Conservation (phyloP, 352 stramenopile genomes). For the Phytopythium boreale region DNA sequence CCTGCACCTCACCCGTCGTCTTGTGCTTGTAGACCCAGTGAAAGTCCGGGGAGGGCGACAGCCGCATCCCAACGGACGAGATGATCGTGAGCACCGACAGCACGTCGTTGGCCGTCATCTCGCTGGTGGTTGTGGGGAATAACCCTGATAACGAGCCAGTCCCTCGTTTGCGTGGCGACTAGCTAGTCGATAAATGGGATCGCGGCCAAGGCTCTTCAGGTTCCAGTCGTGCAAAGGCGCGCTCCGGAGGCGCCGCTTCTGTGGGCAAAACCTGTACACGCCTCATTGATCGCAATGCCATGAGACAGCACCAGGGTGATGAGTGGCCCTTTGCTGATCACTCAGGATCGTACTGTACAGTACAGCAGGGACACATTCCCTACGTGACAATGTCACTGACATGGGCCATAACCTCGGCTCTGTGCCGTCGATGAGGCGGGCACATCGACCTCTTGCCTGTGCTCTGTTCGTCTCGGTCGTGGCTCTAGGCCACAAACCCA, state of each 20-base stretch:
- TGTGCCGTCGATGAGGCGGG: background rate
- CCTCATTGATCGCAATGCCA: background rate
- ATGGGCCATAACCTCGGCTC: too few relatives aligned
- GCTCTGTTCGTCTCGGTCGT: too few relatives aligned
- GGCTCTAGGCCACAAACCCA: background rate
- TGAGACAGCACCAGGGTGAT: background rate
- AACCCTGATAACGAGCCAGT: background rate
- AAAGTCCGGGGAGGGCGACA: conserved; percentile 48
- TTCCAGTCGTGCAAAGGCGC: background rate
- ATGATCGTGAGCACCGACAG: conserved; percentile 53
- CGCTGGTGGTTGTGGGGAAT: background rate
- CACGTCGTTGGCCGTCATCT: conserved; percentile 6
- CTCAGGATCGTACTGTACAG: too few relatives aligned
- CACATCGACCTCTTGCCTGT: background rate
- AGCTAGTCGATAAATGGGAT: background rate
- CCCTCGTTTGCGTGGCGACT: background rate
- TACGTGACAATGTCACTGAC: too few relatives aligned
- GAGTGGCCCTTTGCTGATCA: background rate
- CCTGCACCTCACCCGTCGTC: conserved; percentile 35
- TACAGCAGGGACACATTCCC: too few relatives aligned
- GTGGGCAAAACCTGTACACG: background rate
- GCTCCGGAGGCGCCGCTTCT: background rate
- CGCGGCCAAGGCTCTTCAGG: background rate
- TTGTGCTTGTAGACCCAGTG: conserved; percentile 51
- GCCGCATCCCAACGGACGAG: conserved; percentile 61